Percentiles rank a stretch among this genome's conserved stretches.
Conservation (phyloP, 1,284 basidiomycete species). For the Agroathelia rolfsii region DNA sequence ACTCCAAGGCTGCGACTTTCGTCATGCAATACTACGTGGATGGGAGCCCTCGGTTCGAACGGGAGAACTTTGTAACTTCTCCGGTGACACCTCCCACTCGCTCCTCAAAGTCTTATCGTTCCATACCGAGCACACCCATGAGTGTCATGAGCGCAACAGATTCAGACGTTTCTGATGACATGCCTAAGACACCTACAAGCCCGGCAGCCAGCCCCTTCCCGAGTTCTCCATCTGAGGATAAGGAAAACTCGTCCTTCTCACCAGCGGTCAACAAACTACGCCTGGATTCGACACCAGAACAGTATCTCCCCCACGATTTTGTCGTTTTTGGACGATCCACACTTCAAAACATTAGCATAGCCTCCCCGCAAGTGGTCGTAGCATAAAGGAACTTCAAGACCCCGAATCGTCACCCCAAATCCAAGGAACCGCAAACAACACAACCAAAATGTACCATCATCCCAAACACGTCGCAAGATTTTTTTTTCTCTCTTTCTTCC, state of each 20-base stretch:
- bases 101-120: slow-evolving; percentile 36
- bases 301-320: slow-evolving; percentile 71
- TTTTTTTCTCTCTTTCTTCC: slow-evolving; percentile 48
- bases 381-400: slow-evolving; percentile 33
- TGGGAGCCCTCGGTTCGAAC: slow-evolving; percentile 60
- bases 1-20: slow-evolving; percentile 87
- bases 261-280: slow-evolving; percentile 60
- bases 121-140: slow-evolving; percentile 56
- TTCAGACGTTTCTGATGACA: slow-evolving; percentile 73
- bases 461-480: slow-evolving; percentile 49
- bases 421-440: slow-evolving; percentile 23
- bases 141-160: slow-evolving; percentile 58
- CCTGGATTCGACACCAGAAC: slow-evolving; percentile 56
- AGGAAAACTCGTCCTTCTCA: slow-evolving; percentile 72
- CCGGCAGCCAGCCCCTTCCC: slow-evolving; percentile 52
- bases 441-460: slow-evolving; percentile 69
- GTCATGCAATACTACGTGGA: slow-evolving; percentile 88
- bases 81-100: slow-evolving; percentile 70
- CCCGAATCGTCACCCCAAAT: background rate
- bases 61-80: slow-evolving; percentile 37
- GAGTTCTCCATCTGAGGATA: slow-evolving; percentile 51
- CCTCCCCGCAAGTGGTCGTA: slow-evolving; percentile 49
- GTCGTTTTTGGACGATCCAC: slow-evolving; percentile 63
- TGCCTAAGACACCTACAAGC: slow-evolving; percentile 70
- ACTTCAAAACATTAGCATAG: slow-evolving; percentile 49